These are phyloP conservation scores for Termitomyces sp. DNA, from an alignment of 768 basidiomycete genomes.

Conservation along the genomic window DNA sequence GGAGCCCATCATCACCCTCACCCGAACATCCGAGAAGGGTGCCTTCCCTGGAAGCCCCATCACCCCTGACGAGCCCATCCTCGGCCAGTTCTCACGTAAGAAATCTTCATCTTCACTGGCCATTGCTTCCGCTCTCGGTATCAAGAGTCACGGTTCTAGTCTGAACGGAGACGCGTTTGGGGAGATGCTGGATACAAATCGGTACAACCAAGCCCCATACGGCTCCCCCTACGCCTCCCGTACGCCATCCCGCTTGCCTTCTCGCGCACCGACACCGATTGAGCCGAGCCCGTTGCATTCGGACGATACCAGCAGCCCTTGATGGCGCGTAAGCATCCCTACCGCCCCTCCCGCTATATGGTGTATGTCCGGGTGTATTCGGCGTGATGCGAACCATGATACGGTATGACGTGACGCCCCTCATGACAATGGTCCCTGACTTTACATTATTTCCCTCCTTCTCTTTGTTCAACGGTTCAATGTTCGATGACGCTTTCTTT, in stretches of 20 bases:
- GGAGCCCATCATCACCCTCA: slow-evolving; percentile 23
- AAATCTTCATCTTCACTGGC: slow-evolving; percentile 37
- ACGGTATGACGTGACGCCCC: slow-evolving; percentile 2
- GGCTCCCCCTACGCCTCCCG: slow-evolving; percentile 36
- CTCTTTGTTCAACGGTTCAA: not conserved
- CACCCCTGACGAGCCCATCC: slow-evolving; percentile 47
- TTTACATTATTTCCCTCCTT: slow-evolving; percentile 2
- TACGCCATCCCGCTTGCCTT: slow-evolving; percentile 25
- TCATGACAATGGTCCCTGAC: slow-evolving; percentile 9
- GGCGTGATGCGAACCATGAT: not conserved
- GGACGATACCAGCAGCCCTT: slow-evolving; percentile 9
- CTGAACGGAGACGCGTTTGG: slow-evolving; percentile 9
- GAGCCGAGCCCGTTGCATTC: slow-evolving; percentile 14
- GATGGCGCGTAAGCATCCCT: not conserved
- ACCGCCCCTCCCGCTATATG: not conserved
- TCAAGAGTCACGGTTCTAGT: slow-evolving; percentile 19
- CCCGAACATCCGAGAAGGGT: slow-evolving; percentile 18
- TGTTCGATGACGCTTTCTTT: not conserved
- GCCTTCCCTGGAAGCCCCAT: slow-evolving; percentile 29
- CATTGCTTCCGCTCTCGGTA: slow-evolving; percentile 45
- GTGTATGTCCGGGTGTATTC: not conserved
- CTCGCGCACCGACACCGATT: slow-evolving; percentile 24
- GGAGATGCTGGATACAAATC: slow-evolving; percentile 28
- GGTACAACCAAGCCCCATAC: slow-evolving; percentile 34
- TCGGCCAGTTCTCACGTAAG: slow-evolving; percentile 51